phyloP scores from a whole-genome alignment of 805 yeast species.

The Priceomyces medius region DNA sequence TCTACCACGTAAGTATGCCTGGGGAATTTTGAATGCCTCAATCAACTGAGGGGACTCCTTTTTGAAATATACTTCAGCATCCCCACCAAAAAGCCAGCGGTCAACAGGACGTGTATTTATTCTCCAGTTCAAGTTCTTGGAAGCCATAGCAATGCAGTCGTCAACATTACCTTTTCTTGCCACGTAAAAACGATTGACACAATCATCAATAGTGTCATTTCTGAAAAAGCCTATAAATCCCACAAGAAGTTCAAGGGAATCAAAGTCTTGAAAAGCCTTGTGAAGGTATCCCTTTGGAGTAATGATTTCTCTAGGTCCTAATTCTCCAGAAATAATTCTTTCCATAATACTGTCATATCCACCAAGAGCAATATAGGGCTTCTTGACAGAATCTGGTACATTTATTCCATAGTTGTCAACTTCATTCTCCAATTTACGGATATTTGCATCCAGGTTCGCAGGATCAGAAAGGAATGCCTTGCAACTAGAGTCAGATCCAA shows the following conservation, averaged over 20 bases:
- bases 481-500: neutral
- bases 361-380: conserved; percentile 4
- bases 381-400: conserved; percentile 1
- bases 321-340: neutral
- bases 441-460: neutral
- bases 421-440: conserved; percentile 1
- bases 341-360: neutral
- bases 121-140: conserved; percentile 51
- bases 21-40: conserved; percentile 56
- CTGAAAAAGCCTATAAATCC: neutral
- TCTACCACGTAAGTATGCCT: conserved; percentile 66
- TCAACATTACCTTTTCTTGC: conserved; percentile 2
- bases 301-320: neutral
- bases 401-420: neutral
- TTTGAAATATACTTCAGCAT: conserved; percentile 48
- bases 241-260: neutral
- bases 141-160: neutral
- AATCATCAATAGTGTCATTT: conserved; percentile 2
- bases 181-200: conserved; percentile 1
- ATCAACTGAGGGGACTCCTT: conserved; percentile 39
- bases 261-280: neutral
- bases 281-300: neutral
- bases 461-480: neutral
- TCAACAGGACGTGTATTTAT: conserved; percentile 57
- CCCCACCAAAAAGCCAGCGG: conserved; percentile 60